Evolutionary conservation across 1,284 basidiomycete genomes (phyloP), one percentile per base, ranked within the genome.

Genomic region (Cryptococcus maquisensis): DNA sequence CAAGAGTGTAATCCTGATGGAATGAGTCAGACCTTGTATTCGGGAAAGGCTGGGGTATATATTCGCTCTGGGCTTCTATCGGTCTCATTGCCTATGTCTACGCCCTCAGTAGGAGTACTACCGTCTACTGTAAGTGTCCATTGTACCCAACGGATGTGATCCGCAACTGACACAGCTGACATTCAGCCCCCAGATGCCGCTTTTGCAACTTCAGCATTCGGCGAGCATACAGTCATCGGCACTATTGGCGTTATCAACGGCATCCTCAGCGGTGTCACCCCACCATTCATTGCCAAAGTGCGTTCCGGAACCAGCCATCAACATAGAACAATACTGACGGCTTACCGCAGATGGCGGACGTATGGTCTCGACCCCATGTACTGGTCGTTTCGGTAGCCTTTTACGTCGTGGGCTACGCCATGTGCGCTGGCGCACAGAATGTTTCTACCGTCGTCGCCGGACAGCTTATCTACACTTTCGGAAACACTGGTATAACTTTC

Each of bases 211-310:
- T 73, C 71, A 9, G 61, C 65, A 1, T 76, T 63, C 50, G 63
- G 66, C 9, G 61, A 67, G 52, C 74, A 76, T 59, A 67, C 74
- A 4, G 48, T 73, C 24, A 56, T 73, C 43, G 68, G 68, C 26
- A 69, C 69, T 9, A 73, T 74, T 55, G 54, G 55, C 10, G 68
- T 71, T 26, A 64, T 73, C 58, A 72, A 60, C 49, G 54, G 59
- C 44, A 68, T 76, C 53, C 68, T 73, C 42, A 59, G 65, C 5
- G 70, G 68, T 42, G 69, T 73, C 3, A 62, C 65, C 23, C 62
- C 69, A 38, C 73, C 72, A 46, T 67, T 74, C 65, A 60, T 75
- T 56, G 65, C 68, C 53, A 68, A n/a, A n/a, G n/a, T n/a, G n/a
- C n/a, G n/a, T n/a, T n/a, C n/a, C n/a, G n/a, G n/a, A n/a, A n/a